phyloP scores from a whole-genome alignment of 768 basidiomycete genomes.

The Symmetrospora coprosmae region DNA sequence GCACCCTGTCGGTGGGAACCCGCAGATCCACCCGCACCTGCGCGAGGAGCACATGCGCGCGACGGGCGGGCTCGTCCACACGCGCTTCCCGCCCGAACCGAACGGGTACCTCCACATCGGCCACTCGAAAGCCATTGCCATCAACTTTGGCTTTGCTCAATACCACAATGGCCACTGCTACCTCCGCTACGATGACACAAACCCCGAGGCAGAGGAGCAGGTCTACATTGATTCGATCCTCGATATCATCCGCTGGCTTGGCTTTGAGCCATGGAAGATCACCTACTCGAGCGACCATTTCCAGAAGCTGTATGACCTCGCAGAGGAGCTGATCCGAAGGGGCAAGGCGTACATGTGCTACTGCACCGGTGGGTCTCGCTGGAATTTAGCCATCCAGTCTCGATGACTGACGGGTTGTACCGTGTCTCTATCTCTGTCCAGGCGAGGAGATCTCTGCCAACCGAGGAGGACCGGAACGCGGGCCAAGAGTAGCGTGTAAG shows the following conservation, averaged over 20 bases:
- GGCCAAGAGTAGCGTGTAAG: slow-evolving; percentile 65
- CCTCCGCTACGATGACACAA: slow-evolving; percentile 93
- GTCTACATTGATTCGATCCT: slow-evolving; percentile 91
- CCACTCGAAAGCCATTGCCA: slow-evolving; percentile 95
- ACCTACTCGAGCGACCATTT: slow-evolving; percentile 99
- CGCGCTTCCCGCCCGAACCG: slow-evolving; percentile 96
- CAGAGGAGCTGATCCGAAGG: slow-evolving; percentile 69
- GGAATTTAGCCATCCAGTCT: no score
- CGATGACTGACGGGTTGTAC: no score
- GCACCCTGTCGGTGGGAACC: slow-evolving; percentile 86
- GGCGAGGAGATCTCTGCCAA: slow-evolving; percentile 84
- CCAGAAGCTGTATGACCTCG: slow-evolving; percentile 66
- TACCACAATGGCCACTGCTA: slow-evolving; percentile 84
- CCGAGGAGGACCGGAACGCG: slow-evolving; percentile 66
- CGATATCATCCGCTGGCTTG: slow-evolving; percentile 89
- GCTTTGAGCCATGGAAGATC: slow-evolving; percentile 96
- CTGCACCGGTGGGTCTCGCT: slow-evolving; percentile 64
- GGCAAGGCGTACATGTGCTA: slow-evolving; percentile 93
- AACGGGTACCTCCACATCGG: slow-evolving; percentile 67
- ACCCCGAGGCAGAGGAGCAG: slow-evolving; percentile 94
- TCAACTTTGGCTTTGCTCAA: slow-evolving; percentile 96
- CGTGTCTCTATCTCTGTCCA: slow-evolving; percentile 34
- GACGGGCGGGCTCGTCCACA: slow-evolving; percentile 73
- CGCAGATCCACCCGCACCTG: slow-evolving; percentile 62
- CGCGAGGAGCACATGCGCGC: slow-evolving; percentile 64